Conservation (phyloP, 495 filamentous ascomycete genomes). For the Neurospora sp. region DNA sequence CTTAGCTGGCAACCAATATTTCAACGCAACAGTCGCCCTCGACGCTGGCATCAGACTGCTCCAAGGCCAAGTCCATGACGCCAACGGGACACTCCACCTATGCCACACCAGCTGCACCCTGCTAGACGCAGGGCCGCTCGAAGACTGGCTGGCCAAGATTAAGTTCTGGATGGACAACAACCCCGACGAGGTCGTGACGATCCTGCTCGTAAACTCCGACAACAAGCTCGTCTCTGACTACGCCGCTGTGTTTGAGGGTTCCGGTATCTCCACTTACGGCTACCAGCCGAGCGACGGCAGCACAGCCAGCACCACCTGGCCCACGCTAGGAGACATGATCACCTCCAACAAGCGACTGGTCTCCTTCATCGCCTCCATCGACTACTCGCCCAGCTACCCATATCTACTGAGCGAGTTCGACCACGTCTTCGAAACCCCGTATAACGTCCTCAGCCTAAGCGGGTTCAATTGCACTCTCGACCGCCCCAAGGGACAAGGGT, state of each 20-base stretch:
- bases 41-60: constrained; percentile 59
- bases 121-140: constrained; percentile 53
- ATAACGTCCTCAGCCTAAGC: constrained; percentile 42
- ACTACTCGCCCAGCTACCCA: constrained; percentile 35
- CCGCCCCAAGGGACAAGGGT: constrained; percentile 38
- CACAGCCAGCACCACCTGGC: constrained; percentile 45
- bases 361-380: constrained; percentile 51
- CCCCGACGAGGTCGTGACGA: constrained; percentile 58
- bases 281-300: constrained; percentile 41
- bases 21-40: constrained; percentile 53
- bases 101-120: constrained; percentile 59
- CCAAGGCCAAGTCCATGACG: constrained; percentile 57
- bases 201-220: constrained; percentile 62
- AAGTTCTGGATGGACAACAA: constrained; percentile 56
- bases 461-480: constrained; percentile 53
- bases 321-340: constrained; percentile 55
- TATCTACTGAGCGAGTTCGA: constrained; percentile 63
- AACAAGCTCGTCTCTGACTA: constrained; percentile 38
- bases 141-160: constrained; percentile 46
- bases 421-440: constrained; percentile 65
- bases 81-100: constrained; percentile 41
- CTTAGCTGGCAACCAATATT: constrained; percentile 56
- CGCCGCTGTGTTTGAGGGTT: constrained; percentile 41
- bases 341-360: constrained; percentile 48
- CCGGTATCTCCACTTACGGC: constrained; percentile 49